Evolutionary conservation across 331 rosid species (phyloP).

Genomic region (Phaseolus coccineus): DNA sequence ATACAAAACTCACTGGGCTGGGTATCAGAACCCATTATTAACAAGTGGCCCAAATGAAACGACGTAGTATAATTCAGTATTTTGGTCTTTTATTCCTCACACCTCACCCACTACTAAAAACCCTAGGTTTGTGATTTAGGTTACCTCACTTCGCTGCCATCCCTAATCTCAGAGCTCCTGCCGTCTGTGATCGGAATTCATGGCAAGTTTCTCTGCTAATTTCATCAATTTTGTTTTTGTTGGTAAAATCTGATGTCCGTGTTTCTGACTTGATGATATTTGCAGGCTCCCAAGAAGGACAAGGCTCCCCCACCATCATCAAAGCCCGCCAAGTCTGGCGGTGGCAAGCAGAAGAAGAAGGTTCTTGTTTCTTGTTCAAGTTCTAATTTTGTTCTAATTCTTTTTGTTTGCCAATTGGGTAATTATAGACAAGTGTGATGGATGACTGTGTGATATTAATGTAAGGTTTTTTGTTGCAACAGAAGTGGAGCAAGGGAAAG

Average conservation of each 20-base stretch:
- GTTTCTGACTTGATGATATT: background rate
- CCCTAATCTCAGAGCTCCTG: background rate
- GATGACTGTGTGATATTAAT: background rate
- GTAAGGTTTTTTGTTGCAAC: constrained; percentile 41
- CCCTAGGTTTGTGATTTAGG: constrained; percentile 37
- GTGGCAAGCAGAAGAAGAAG: constrained; percentile 90
- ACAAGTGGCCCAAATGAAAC: background rate
- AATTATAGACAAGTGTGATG: too few relatives aligned
- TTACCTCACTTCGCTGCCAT: constrained; percentile 16
- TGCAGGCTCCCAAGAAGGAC: constrained; percentile 80
- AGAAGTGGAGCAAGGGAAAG: constrained; percentile 93
- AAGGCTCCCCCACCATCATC: constrained; percentile 79
- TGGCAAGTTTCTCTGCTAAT: constrained; percentile 43
- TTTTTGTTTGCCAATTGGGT: background rate
- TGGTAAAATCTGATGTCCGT: background rate
- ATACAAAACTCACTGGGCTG: background rate
- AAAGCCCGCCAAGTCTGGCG: constrained; percentile 74
- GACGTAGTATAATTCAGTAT: background rate
- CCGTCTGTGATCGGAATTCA: background rate
- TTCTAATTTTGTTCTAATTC: background rate
- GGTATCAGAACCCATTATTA: background rate
- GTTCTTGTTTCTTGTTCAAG: constrained; percentile 34
- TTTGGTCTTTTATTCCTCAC: constrained; percentile 26
- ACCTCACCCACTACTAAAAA: background rate
- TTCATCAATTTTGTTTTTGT: background rate